Evolutionary conservation across 2,329 filamentous ascomycete species (phyloP).

Genomic region (Rugonectria rugulosa): DNA sequence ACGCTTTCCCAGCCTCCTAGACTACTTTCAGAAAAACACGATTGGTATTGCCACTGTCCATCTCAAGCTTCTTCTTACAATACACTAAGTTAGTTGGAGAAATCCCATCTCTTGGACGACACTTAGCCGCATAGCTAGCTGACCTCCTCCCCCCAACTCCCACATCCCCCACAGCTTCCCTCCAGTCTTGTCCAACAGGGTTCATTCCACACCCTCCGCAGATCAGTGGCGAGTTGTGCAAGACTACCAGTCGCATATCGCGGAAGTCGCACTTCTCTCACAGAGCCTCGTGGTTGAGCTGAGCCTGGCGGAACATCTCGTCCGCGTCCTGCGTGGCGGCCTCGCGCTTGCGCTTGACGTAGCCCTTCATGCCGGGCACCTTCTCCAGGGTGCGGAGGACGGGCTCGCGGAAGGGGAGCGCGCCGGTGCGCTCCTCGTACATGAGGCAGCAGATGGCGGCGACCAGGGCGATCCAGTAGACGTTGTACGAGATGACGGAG

Average conservation of each 20-base stretch:
- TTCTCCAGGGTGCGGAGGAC: conserved; percentile 1
- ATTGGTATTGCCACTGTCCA: too few species aligned
- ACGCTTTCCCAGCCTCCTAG: too few species aligned
- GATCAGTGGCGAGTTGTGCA: not conserved
- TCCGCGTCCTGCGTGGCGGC: conserved; percentile 8
- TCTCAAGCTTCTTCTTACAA: too few species aligned
- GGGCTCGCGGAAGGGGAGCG: conserved; percentile 14
- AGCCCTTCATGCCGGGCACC: conserved; percentile 18
- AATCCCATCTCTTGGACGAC: too few species aligned
- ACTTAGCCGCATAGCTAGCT: too few species aligned
- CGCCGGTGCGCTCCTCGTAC: conserved; percentile 22
- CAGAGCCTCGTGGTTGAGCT: conserved; percentile 2
- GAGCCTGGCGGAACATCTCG: conserved; percentile 17
- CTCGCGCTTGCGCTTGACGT: conserved; percentile 10
- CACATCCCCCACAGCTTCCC: not conserved
- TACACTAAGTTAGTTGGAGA: too few species aligned
- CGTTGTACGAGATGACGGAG: conserved; percentile 83
- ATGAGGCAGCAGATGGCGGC: conserved; percentile 41
- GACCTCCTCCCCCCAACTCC: too few species aligned
- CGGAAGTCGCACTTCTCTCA: not conserved
- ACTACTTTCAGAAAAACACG: too few species aligned
- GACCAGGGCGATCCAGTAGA: conserved; percentile 73
- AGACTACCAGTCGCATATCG: too few species aligned
- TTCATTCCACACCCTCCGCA: too few species aligned
- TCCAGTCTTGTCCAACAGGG: not conserved